Percentiles rank a stretch among this genome's conserved stretches.
phyloP scores from a whole-genome alignment of 2,329 filamentous ascomycete genomes.

The Aureobasidium sp. region DNA sequence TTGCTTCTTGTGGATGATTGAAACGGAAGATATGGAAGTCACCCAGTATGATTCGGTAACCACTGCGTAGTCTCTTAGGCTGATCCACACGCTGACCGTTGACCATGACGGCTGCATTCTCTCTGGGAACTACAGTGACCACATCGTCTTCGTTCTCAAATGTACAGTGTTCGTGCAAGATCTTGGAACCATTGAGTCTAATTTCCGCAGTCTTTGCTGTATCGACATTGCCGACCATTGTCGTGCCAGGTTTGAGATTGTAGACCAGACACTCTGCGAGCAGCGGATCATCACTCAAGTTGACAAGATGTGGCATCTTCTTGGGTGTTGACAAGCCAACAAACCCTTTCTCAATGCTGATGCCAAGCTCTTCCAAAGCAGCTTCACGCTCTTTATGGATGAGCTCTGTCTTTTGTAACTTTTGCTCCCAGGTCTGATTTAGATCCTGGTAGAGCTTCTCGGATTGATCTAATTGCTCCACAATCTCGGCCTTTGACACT shows the following conservation, averaged over 20 bases:
- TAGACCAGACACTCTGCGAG: constrained; percentile 95
- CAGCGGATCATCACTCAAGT: constrained; percentile 72
- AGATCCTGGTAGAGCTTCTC: constrained; percentile 94
- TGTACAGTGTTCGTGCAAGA: constrained; percentile 82
- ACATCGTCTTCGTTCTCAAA: constrained; percentile 91
- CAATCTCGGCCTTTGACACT: constrained; percentile 96
- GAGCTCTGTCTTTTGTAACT: constrained; percentile 85
- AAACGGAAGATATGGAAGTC: constrained; percentile 99
- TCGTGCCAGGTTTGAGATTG: constrained; percentile 91
- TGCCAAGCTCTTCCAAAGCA: constrained; percentile 89
- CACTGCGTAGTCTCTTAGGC: constrained; percentile 77
- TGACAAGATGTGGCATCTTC: constrained; percentile 98
- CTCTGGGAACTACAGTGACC: constrained; percentile 81
- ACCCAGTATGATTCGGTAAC: constrained; percentile 88
- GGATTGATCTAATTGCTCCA: constrained; percentile 89
- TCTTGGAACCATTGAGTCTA: constrained; percentile 85
- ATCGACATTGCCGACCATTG: constrained; percentile 90
- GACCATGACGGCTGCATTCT: constrained; percentile 96
- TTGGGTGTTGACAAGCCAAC: constrained; percentile 92
- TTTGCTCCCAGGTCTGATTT: constrained; percentile 98
- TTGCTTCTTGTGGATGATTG: constrained; percentile 93
- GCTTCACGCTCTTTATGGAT: constrained; percentile 97
- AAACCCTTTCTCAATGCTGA: constrained; percentile 98
- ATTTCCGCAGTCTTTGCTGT: constrained; percentile 79
- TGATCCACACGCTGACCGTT: constrained; percentile 87